Base-by-base conservation (phyloP, 345 rosid species). In the Combretum micranthum region DNA sequence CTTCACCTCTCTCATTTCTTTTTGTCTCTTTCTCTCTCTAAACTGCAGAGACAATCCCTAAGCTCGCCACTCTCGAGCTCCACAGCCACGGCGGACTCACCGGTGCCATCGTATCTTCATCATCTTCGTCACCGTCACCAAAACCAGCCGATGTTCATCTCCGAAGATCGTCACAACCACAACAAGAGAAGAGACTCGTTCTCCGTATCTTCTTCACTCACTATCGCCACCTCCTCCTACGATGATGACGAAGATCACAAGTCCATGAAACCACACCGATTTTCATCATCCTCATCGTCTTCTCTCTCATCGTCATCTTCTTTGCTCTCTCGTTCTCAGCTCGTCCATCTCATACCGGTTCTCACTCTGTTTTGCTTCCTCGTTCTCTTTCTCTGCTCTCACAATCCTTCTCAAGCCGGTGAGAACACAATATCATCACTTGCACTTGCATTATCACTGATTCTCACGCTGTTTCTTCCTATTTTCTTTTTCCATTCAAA, bases 1-100 rank as follows among this genome's bases (percentile, higher is more conserved):
- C 42, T 15, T 12, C 55, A 19, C 43, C 50, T 46, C 9, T 69
- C 45, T 63, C 52, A 66, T 66, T 50, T 63, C 52, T 60, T 53
- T 11, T 52, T n/a, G 53, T 52, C 47, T 44, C 42, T 15, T 50
- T 47, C 64, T 54, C 52, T 45, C 52, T 47, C 63, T 63, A 57
- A 59, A 68, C 83, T 89, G 99, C 99, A 93, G 60, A 83, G 99
- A 42, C 89, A 83, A 44, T 93, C 99, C 14, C 80, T 86, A 3
- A 88, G 96, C 58, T 84, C 98, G 2, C 94, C 98, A 9, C 70
- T 57, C 59, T 72, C 87, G 61, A 86, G 83, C 80, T 79, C 68
- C 76, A 77, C 65, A 42, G 66, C 82, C 75, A 87, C 67, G 92
- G 87, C 50, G 85, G 67, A 48, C 26, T 55, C 47, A 12, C 44